A percentile compares a stretch with the other conserved stretches of the same genome.
phyloP scores from a whole-genome alignment of 805 yeast genomes.

The Spathaspora passalidarum region DNA sequence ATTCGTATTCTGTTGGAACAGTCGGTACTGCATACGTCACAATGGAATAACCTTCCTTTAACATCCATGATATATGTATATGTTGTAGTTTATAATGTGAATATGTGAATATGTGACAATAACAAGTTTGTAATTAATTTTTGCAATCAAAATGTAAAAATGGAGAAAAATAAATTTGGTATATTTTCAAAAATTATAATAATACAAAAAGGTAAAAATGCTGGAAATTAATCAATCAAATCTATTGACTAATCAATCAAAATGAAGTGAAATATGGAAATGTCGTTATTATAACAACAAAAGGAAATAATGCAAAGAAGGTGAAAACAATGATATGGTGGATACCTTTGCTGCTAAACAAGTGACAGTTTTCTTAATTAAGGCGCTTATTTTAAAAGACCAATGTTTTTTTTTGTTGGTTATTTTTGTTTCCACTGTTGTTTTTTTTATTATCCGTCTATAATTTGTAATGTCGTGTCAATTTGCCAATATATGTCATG shows the following conservation, averaged over 20 bases:
- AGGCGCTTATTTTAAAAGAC: background rate
- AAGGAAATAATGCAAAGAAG: slow-evolving; percentile 1
- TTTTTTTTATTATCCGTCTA: background rate
- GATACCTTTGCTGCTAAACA: background rate
- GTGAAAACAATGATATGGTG: background rate
- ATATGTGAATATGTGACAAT: background rate
- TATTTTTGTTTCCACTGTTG: background rate
- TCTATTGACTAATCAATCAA: slow-evolving; percentile 7
- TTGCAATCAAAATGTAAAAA: background rate
- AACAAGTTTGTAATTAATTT: slow-evolving; percentile 16
- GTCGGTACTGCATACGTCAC: slow-evolving; percentile 96
- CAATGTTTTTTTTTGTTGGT: background rate
- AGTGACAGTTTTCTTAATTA: background rate
- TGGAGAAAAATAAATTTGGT: background rate
- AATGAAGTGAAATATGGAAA: slow-evolving; percentile 3
- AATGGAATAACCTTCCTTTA: slow-evolving; percentile 57
- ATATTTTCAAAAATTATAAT: background rate
- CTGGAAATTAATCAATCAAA: slow-evolving; percentile 7
- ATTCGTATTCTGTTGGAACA: slow-evolving; percentile 90
- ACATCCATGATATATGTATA: slow-evolving; percentile 27
- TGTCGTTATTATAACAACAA: background rate
- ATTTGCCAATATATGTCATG: background rate
- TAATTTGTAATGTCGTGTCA: background rate
- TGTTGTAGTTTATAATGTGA: background rate
- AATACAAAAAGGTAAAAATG: slow-evolving; percentile 1